Conservation (phyloP, 257 asterid species). For the Linderniella brevidens region DNA sequence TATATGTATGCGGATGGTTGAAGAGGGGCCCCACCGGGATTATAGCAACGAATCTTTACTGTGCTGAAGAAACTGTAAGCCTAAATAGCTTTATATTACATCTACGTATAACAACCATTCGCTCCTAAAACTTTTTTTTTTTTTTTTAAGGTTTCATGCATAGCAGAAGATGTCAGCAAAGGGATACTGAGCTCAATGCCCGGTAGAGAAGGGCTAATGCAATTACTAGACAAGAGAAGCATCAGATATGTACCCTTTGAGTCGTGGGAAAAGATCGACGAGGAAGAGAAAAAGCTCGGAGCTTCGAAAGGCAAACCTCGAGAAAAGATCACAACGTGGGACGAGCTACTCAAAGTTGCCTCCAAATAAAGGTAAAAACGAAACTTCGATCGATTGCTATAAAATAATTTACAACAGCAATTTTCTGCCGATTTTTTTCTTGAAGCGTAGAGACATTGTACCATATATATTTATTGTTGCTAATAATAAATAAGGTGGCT, state of each 20-base stretch:
- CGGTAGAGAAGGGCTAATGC: conserved; percentile 51
- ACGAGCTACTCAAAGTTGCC: conserved; percentile 45
- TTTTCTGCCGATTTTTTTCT: too few relatives aligned
- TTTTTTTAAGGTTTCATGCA: conserved; percentile 38
- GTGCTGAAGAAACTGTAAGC: conserved; percentile 82
- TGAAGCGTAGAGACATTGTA: too few relatives aligned
- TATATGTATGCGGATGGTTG: conserved; percentile 91
- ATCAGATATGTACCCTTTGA: conserved; percentile 31
- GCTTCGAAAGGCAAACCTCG: conserved; percentile 41
- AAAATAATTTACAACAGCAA: too few relatives aligned
- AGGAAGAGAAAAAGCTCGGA: conserved; percentile 54
- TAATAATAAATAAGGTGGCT: too few relatives aligned
- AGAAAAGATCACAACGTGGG: conserved; percentile 64
- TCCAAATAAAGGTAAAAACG: conserved; percentile 15
- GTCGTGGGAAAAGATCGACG: conserved; percentile 56
- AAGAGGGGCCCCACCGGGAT: conserved; percentile 92
- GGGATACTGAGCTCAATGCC: conserved; percentile 43
- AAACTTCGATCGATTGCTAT: too few relatives aligned
- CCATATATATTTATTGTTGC: too few relatives aligned
- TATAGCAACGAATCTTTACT: conserved; percentile 61
- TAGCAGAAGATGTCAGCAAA: conserved; percentile 45
- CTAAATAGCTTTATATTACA: background rate
- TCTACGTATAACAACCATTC: background rate
- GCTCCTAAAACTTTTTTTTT: background rate
- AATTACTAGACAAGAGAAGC: conserved; percentile 36